Evolutionary conservation across 768 basidiomycete species (phyloP).

Genomic region (Kwoniella mangroviensis): DNA sequence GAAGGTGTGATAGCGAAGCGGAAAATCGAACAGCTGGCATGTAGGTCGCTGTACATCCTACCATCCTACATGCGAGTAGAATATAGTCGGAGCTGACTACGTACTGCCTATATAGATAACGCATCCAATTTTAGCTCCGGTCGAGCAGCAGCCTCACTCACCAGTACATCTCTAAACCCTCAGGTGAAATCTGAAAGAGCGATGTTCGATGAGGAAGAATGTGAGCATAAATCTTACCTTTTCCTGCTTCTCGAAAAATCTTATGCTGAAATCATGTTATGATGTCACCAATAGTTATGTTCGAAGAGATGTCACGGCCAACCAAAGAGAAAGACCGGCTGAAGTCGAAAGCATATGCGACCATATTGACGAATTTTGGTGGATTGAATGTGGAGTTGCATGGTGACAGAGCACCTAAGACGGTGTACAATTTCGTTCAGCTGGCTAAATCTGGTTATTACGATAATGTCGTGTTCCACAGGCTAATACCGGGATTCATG

Average conservation of each 20-base stretch:
- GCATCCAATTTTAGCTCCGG: slow-evolving; percentile 65
- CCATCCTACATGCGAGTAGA: too few relatives aligned
- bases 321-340: slow-evolving; percentile 90
- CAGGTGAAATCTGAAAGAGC: slow-evolving; percentile 73
- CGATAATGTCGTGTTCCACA: slow-evolving; percentile 85
- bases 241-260: not conserved
- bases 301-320: slow-evolving; percentile 83
- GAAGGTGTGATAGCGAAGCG: slow-evolving; percentile 48
- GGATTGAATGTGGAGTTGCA: slow-evolving; percentile 72
- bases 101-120: slow-evolving; percentile 59
- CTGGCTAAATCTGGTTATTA: slow-evolving; percentile 89
- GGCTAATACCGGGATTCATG: slow-evolving; percentile 94
- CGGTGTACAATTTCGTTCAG: slow-evolving; percentile 97
- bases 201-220: slow-evolving; percentile 98
- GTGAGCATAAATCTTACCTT: slow-evolving; percentile 35
- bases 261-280: not conserved
- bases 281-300: slow-evolving; percentile 68
- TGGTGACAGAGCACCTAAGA: slow-evolving; percentile 75
- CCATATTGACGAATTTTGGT: slow-evolving; percentile 93
- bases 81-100: not conserved
- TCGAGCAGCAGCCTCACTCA: slow-evolving; percentile 86
- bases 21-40: slow-evolving; percentile 46
- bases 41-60: slow-evolving; percentile 29
- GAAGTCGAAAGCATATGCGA: slow-evolving; percentile 89
- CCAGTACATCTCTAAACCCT: slow-evolving; percentile 87